These are phyloP conservation scores for Hypoxylon trugodes DNA, from an alignment of 495 filamentous ascomycete species.

Conservation along the genomic window DNA sequence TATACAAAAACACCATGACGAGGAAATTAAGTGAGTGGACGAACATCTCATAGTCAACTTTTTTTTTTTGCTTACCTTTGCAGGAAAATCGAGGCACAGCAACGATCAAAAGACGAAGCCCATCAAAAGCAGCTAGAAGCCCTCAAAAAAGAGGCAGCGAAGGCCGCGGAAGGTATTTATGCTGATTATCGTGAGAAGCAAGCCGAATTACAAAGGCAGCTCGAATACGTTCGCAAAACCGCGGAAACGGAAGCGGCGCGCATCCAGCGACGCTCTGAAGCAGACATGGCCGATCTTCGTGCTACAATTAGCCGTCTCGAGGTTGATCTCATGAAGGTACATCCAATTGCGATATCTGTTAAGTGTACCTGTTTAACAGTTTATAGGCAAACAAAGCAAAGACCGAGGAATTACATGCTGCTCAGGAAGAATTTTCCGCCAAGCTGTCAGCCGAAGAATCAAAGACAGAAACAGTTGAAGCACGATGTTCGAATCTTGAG, in stretches of 20 bases:
- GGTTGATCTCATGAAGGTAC: slow-evolving; percentile 65
- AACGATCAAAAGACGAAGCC: slow-evolving; percentile 34
- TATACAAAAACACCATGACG: slow-evolving; percentile 74
- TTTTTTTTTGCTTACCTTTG: slow-evolving; percentile 20
- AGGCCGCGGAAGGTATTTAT: slow-evolving; percentile 28
- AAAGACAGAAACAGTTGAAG: slow-evolving; percentile 41
- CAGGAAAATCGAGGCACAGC: slow-evolving; percentile 41
- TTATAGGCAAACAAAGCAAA: slow-evolving; percentile 59
- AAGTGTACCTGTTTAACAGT: slow-evolving; percentile 4
- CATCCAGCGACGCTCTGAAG: slow-evolving; percentile 54
- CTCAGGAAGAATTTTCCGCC: slow-evolving; percentile 61
- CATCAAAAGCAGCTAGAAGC: slow-evolving; percentile 34
- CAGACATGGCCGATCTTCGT: slow-evolving; percentile 69
- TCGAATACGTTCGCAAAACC: slow-evolving; percentile 49
- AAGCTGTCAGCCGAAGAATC: slow-evolving; percentile 56
- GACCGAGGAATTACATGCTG: slow-evolving; percentile 65
- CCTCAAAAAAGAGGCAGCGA: slow-evolving; percentile 36
- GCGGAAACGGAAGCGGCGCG: slow-evolving; percentile 54
- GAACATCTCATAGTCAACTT: neutral
- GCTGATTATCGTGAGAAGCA: slow-evolving; percentile 55
- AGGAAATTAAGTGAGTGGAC: slow-evolving; percentile 43
- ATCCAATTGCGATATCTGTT: slow-evolving; percentile 35
- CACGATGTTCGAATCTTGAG: slow-evolving; percentile 34
- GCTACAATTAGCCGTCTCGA: slow-evolving; percentile 66
- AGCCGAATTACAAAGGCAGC: slow-evolving; percentile 59